phyloP scores from a whole-genome alignment of 345 rosid species.

The Syzygium jambos region DNA sequence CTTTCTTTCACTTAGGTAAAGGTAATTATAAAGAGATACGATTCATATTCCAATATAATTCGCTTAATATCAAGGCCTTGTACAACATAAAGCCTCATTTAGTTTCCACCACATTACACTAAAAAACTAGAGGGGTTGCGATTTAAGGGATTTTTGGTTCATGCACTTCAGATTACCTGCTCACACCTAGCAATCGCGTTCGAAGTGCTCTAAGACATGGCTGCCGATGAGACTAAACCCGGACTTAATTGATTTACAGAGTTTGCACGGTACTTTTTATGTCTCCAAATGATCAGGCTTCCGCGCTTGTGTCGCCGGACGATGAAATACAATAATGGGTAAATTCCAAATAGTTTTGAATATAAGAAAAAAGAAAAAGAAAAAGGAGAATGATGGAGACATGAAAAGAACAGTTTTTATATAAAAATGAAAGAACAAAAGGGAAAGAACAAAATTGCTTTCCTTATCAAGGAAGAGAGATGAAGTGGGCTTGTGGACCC shows the following conservation, averaged over 20 bases:
- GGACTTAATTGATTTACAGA: background rate
- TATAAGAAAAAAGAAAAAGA: background rate
- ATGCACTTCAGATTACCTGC: background rate
- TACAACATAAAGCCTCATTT: background rate
- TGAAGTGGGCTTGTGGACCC: constrained; percentile 25
- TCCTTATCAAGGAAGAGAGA: constrained; percentile 10
- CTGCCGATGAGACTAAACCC: background rate
- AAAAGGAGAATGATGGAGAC: background rate
- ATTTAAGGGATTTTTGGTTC: background rate
- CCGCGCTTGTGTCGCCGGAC: background rate
- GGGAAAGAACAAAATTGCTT: background rate
- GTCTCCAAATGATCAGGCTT: background rate
- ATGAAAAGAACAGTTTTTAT: background rate
- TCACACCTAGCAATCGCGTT: background rate
- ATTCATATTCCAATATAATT: background rate
- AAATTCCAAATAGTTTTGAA: background rate
- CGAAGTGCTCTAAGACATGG: background rate
- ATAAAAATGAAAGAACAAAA: background rate
- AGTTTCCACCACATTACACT: background rate
- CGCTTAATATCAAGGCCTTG: background rate
- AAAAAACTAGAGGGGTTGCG: background rate
- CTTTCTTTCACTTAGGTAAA: background rate
- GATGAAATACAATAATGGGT: background rate
- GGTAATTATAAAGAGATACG: background rate
- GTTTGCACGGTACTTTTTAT: background rate